Evolutionary conservation across 2,329 filamentous ascomycete species (phyloP).

Genomic region (Apiospora phragmitis): DNA sequence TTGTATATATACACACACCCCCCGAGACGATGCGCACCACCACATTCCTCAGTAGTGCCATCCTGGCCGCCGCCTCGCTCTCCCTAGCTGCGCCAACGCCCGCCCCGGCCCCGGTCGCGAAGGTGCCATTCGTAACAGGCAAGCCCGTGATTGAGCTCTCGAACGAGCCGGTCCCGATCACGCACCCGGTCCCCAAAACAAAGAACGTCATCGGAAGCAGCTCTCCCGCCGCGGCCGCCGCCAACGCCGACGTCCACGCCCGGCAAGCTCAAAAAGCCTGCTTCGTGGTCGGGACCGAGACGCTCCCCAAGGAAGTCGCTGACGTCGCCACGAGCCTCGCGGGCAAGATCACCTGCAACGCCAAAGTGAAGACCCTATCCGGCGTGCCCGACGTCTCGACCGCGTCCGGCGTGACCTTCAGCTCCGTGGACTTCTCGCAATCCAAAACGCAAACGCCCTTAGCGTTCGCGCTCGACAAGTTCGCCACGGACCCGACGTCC

Average conservation of each 20-base stretch:
- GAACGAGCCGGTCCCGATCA: not conserved
- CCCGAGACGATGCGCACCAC: not conserved
- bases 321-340: constrained; percentile 43
- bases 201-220: not conserved
- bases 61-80: not conserved
- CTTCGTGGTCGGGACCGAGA: constrained; percentile 52
- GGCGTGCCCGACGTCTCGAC: constrained; percentile 58
- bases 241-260: not conserved
- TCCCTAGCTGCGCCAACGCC: not conserved
- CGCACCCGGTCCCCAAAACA: not conserved
- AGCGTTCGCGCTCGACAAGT: constrained; percentile 52
- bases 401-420: constrained; percentile 43
- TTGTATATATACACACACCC: not conserved
- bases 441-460: constrained; percentile 46
- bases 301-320: constrained; percentile 51
- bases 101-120: not conserved
- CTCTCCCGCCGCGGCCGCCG: not conserved
- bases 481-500: constrained; percentile 48
- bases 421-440: constrained; percentile 54
- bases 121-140: constrained; percentile 6
- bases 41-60: not conserved
- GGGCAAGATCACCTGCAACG: constrained; percentile 49
- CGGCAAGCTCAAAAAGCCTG: constrained; percentile 39
- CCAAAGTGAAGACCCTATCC: constrained; percentile 45
- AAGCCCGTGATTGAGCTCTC: constrained; percentile 7